Percentiles rank a stretch among this genome's conserved stretches.
Evolutionary conservation across 2,329 filamentous ascomycete genomes (phyloP).

Genomic region (Alternaria infectoria): DNA sequence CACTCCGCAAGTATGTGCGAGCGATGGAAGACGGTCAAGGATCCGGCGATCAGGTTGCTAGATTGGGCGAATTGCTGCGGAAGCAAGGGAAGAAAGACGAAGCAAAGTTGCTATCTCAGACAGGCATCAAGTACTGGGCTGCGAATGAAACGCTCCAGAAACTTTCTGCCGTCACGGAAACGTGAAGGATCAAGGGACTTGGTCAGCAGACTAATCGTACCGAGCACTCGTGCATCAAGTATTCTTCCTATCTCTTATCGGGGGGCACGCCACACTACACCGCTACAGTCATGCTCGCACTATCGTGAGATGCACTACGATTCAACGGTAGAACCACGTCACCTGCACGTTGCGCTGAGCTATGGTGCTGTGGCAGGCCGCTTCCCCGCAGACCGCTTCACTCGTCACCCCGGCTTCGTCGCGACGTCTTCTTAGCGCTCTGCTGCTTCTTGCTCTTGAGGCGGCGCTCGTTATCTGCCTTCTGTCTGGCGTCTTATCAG

Average conservation of each 20-base stretch:
- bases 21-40: conserved; percentile 29
- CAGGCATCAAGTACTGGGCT: conserved; percentile 37
- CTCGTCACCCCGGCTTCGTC: conserved; percentile 50
- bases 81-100: conserved; percentile 37
- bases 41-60: conserved; percentile 35
- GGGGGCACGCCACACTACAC: conserved; percentile 25
- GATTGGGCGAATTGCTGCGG: conserved; percentile 28
- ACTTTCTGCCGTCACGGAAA: conserved; percentile 29
- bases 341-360: conserved; percentile 16
- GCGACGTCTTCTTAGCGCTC: conserved; percentile 66
- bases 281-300: conserved; percentile 23
- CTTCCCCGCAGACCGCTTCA: conserved; percentile 28
- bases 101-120: conserved; percentile 32
- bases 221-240: conserved; percentile 27
- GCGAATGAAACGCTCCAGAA: conserved; percentile 37
- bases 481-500: conserved; percentile 54
- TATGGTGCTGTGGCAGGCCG: conserved; percentile 8
- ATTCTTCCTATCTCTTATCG: conserved; percentile 20
- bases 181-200: conserved; percentile 18
- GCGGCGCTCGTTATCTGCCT: conserved; percentile 63
- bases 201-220: conserved; percentile 17
- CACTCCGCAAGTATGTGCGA: conserved; percentile 47
- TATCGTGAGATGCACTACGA: conserved; percentile 20
- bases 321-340: conserved; percentile 25
- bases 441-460: conserved; percentile 65